Evolutionary conservation across 768 basidiomycete species (phyloP), one percentile per base, ranked within the genome.

Genomic region (Termitomyces titanicus): DNA sequence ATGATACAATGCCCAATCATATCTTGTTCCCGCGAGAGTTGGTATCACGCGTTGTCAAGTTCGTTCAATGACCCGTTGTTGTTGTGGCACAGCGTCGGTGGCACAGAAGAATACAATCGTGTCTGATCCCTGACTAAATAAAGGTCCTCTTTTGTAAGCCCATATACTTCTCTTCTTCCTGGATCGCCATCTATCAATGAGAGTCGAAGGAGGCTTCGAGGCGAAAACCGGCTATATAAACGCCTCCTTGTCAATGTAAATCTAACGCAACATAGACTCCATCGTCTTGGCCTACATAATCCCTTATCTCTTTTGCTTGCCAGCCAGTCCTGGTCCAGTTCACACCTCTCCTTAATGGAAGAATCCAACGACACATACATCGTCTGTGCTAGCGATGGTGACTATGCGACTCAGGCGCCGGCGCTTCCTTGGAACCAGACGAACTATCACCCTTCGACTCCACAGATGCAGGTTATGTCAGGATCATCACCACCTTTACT

Each of bases 171-270:
- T 8, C 18, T 51, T 20, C 29, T 51, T 40, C 18, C 15, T 12
- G 8, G 13, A 35, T 31, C n/a, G 13, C 18, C 25, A 18, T 13
- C 38, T 39, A 39, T 15, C 4, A 47, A 33, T 34, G 47, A 33
- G 33, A 15, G 25, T 35, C 24, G n/a, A 12, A 24, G 12, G 38
- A 40, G 27, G 46, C 47, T 39, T 43, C 47, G 24, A 43, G 24
- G 47, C 40, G 12, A 34, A 15, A 34, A 3, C 22, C 33, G 47
- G 29, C n/a, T 43, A 49, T 55, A 55, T 55, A 55, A 42, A 55
- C 24, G 40, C 12, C 33, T 40, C 22, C 24, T 43, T 34, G 31
- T 48, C 27, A 13, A 40, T 37, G 27, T 40, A 24, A 17, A 22
- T n/a, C 31, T 5, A 48, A 22, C 54, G 25, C 47, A 39, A 34